A percentile compares a stretch with the other conserved stretches of the same genome.
These are phyloP conservation scores for Panicum virgatum DNA, from an alignment of 202 grass and related monocot genomes.

Conservation along the genomic window DNA sequence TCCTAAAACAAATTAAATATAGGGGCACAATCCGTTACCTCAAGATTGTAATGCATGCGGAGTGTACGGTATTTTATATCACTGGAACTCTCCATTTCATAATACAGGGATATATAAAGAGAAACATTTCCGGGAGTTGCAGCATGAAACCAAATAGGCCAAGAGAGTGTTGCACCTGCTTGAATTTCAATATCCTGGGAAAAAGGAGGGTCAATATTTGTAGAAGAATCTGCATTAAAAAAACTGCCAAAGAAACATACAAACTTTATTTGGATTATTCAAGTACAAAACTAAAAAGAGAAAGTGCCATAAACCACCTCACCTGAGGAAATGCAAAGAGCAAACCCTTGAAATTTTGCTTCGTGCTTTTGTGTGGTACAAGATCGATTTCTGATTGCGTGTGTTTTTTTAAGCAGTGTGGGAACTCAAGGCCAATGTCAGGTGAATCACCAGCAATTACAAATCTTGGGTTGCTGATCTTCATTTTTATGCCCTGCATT, in stretches of 20 bases:
- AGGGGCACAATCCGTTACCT: slow-evolving; percentile 47
- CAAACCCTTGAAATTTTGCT: slow-evolving; percentile 48
- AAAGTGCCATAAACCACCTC: slow-evolving; percentile 31
- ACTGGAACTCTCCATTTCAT: slow-evolving; percentile 83
- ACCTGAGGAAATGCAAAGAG: slow-evolving; percentile 93
- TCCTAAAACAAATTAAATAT: slow-evolving; percentile 15
- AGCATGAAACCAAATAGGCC: slow-evolving; percentile 99
- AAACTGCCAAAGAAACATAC: neutral
- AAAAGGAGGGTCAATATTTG: slow-evolving; percentile 38
- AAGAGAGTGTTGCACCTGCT: slow-evolving; percentile 67
- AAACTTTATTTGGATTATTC: neutral
- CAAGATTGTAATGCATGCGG: slow-evolving; percentile 74
- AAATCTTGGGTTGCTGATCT: slow-evolving; percentile 86
- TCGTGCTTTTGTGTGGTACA: slow-evolving; percentile 33
- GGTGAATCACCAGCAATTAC: slow-evolving; percentile 62
- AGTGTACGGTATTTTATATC: slow-evolving; percentile 94
- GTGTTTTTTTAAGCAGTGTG: slow-evolving; percentile 65
- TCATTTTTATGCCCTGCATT: slow-evolving; percentile 93
- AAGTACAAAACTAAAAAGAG: slow-evolving; percentile 9
- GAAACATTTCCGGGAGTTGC: slow-evolving; percentile 70
- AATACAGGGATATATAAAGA: slow-evolving; percentile 88
- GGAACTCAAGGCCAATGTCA: slow-evolving; percentile 58
- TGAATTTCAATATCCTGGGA: slow-evolving; percentile 73
- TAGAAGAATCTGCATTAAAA: neutral
- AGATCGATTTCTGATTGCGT: slow-evolving; percentile 43